Conservation (phyloP, 345 rosid genomes). For the Draba incana region DNA sequence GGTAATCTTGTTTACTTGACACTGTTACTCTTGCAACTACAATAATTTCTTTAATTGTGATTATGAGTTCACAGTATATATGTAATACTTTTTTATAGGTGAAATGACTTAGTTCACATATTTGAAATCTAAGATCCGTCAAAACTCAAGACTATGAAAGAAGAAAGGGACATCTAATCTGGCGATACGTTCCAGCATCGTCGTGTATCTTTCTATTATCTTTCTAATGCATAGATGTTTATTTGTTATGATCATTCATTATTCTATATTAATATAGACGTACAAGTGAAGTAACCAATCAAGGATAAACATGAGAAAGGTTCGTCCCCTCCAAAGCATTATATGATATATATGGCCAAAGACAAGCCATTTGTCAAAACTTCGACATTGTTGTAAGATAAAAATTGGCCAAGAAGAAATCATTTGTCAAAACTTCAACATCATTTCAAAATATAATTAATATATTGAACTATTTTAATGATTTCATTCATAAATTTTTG, state of each 20-base stretch:
- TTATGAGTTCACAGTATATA: constrained; percentile 21
- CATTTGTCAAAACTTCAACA: constrained; percentile 18
- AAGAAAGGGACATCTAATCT: constrained; percentile 17
- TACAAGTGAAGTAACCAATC: not conserved
- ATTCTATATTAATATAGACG: not conserved
- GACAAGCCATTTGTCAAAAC: constrained; percentile 14
- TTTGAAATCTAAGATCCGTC: constrained; percentile 19
- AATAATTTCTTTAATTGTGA: not conserved
- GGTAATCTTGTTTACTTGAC: too few species aligned
- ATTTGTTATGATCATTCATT: not conserved
- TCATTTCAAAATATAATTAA: not conserved
- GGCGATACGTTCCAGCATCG: not conserved
- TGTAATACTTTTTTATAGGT: constrained; percentile 17
- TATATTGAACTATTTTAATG: not conserved
- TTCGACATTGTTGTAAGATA: constrained; percentile 12
- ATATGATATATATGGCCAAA: not conserved
- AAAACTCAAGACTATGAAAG: constrained; percentile 10
- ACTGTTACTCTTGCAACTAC: constrained; percentile 34
- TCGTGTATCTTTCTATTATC: constrained; percentile 11
- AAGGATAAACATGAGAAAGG: not conserved
- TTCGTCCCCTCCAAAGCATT: not conserved
- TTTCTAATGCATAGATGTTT: not conserved
- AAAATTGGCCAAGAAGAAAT: not conserved
- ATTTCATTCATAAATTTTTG: not conserved
- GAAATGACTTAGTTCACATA: not conserved